These are phyloP conservation scores for Pelargonium citronellum DNA, from an alignment of 441 rosid genomes.

Conservation along the genomic window DNA sequence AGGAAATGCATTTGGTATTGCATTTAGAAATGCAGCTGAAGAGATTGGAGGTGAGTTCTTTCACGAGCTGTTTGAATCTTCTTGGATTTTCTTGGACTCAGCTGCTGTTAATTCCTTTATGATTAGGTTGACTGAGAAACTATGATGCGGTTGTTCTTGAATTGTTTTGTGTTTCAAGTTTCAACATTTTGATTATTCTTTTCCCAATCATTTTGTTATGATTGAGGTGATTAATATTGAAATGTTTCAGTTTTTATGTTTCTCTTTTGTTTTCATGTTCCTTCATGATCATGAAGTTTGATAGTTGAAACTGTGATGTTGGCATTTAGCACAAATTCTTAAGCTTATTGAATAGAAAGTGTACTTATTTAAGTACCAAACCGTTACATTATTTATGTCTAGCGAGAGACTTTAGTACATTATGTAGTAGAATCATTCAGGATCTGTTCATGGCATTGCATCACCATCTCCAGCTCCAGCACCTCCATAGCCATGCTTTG, in stretches of 20 bases:
- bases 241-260: not conserved
- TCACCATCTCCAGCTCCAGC: not conserved
- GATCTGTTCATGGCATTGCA: not conserved
- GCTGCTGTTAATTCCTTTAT: slow-evolving; percentile 75
- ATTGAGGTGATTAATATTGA: not conserved
- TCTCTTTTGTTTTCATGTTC: too few relatives aligned
- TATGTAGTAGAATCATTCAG: not conserved
- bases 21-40: slow-evolving; percentile 83
- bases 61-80: slow-evolving; percentile 89
- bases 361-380: too few relatives aligned
- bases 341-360: not conserved
- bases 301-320: not conserved
- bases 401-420: not conserved
- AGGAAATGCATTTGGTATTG: slow-evolving; percentile 83
- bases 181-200: slow-evolving; percentile 15
- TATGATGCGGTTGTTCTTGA: slow-evolving; percentile 30
- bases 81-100: slow-evolving; percentile 81
- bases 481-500: not conserved
- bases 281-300: not conserved
- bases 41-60: slow-evolving; percentile 79
- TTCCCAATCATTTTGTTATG: not conserved
- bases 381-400: too few relatives aligned
- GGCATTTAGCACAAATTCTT: not conserved
- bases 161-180: not conserved
- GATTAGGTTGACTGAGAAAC: slow-evolving; percentile 75